Base-by-base conservation (phyloP, 164 flowering plant species). In the Malania oleifera region DNA sequence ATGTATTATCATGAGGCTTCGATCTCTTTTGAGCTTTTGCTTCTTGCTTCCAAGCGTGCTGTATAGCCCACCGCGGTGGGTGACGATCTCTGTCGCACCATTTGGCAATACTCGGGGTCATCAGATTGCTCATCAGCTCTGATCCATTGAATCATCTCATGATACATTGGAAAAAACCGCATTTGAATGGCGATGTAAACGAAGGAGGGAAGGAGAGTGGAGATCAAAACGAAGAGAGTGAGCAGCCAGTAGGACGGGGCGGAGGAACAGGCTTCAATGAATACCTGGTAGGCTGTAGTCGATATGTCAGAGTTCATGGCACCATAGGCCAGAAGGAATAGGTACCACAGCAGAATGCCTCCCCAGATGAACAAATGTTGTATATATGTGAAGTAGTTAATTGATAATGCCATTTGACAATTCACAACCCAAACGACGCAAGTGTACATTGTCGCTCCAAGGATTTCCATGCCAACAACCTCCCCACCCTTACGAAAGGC, bases 361-460 rank as follows among this genome's bases (percentile, higher is more conserved):
- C 82, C 82, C 83, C 82, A 79, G 23, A 82, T 72, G 67, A 82
- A 66, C 22, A 79, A 10, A 57, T 82, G 86, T 14, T 79, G 86
- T 17, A 82, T 66, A 20, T 66, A 69, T 1, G 86, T 79, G 70
- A 79, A 79, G 60, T 79, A 77, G 31, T 34, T 79, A 47, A 79
- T 55, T 27, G 82, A 71, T 1, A 79, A 52, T 5, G 82, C 86
- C 86, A 82, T 77, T 51, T 82, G 86, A 14, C 71, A 60, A 54
- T 79, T 82, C 22, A 79, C 86, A 0, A 74, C 82, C 78, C 81
- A 73, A 9, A 82, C 75, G 3, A 79, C 66, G 20, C 86, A 82
- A 0, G 83, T 73, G 74, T 72, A 82, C 75, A 79, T 66, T 27
- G 76, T 68, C 1, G 77, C 54, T 1, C 83, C 86, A 7, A 82